Evolutionary conservation across 257 asterid species (phyloP), one percentile per base, ranked within the genome.

Genomic region (Plantago elongata): DNA sequence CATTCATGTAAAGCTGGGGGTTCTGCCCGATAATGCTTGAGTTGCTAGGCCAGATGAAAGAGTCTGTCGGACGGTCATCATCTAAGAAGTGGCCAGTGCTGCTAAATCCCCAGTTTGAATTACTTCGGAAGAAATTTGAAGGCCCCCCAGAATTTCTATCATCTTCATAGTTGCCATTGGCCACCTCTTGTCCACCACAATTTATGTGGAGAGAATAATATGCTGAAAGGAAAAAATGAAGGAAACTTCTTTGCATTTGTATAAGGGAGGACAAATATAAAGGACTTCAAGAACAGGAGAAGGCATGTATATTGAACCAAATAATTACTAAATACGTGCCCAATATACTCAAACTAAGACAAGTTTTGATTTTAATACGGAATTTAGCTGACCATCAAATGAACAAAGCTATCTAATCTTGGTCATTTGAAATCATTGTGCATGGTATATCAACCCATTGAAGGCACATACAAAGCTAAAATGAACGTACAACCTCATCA

Each of bases 61-160:
- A 22, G 65, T 79, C 84, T 2, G 11, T 11, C 5, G 65, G 37
- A 15, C 43, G 63, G 1, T 68, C 69, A 42, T 79, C 81, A 47
- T 82, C 81, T 72, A 80, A 34, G 81, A 80, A 85, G 74, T 79
- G 75, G 47, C 95, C 95, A 1, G 95, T 86, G 76, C 74, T 76
- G 74, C 95, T 83, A 57, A 75, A 68, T 59, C 74, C 81, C 95
- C 91, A 86, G 56, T 79, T 74, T 11, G 76, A 27, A 27, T 6
- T 29, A 34, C 75, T 75, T 10, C 2, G 34, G 62, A 11, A 57
- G 61, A 81, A 78, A 64, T 18, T 61, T 45, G 95, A 65, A 15
- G 82, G 51, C 46, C 85, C 85, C 1, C 83, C 88, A 29, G 81
- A 13, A 17, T 64, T 34, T 9, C 38, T 0, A 60, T 86, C 91